Percentiles rank a stretch among this genome's conserved stretches.
Evolutionary conservation across 805 yeast species (phyloP).

Genomic region (Candida stauntonica): DNA sequence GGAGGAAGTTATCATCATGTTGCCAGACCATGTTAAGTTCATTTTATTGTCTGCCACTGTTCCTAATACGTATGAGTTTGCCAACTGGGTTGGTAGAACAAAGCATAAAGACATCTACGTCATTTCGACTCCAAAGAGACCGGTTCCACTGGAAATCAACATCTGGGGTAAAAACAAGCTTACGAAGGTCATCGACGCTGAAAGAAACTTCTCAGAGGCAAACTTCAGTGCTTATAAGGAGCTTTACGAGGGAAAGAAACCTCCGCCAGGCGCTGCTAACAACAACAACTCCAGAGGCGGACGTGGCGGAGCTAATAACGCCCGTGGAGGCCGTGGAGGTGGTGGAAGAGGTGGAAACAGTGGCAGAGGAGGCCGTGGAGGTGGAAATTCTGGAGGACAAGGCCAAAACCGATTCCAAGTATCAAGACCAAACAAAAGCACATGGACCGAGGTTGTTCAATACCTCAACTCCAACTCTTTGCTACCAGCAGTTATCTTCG

Average conservation of each 20-base stretch:
- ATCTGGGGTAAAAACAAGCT: conserved; percentile 77
- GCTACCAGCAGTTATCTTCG: conserved; percentile 91
- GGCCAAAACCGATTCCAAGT: conserved; percentile 31
- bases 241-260: conserved; percentile 40
- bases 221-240: conserved; percentile 62
- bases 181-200: conserved; percentile 68
- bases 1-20: conserved; percentile 98
- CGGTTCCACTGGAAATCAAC: conserved; percentile 87
- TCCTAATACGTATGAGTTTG: conserved; percentile 97
- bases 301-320: conserved; percentile 42
- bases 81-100: conserved; percentile 97
- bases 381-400: conserved; percentile 27
- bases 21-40: conserved; percentile 93
- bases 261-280: conserved; percentile 26
- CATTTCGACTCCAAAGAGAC: conserved; percentile 93
- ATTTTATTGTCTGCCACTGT: conserved; percentile 93
- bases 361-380: conserved; percentile 29
- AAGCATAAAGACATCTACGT: conserved; percentile 95
- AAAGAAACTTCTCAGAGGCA: conserved; percentile 60
- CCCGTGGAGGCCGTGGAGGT: conserved; percentile 35
- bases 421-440: conserved; percentile 61
- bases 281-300: conserved; percentile 22
- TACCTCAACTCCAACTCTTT: conserved; percentile 60
- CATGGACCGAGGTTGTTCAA: conserved; percentile 74
- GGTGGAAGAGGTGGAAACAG: conserved; percentile 33